Base-by-base conservation (phyloP, 2,329 filamentous ascomycete genomes). In the Nannizzia gypsea region DNA sequence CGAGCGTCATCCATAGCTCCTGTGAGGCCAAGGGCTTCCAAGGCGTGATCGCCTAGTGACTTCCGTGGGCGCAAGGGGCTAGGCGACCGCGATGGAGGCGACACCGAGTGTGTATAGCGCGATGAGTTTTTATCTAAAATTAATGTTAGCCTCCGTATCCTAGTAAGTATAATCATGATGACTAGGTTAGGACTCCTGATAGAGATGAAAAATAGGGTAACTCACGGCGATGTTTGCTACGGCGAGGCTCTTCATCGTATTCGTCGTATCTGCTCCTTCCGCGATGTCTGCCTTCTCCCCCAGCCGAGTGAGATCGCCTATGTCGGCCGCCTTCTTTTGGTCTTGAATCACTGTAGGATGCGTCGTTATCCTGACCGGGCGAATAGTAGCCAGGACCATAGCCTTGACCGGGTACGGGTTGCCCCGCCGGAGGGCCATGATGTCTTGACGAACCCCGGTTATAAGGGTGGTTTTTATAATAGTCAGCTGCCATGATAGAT, bases 21-120 rank as follows among this genome's bases (percentile, higher is more conserved):
- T 81, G 81, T 82, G 9, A 85, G 73, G 55, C 83, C 83, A n/a
- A 83, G 71, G 22, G 79, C 78, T 62, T 78, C 80, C 46, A 84
- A 73, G 8, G 81, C 75, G 61, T 76, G 71, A 65, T 78, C 76
- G 57, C 73, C 71, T n/a, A 77, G 64, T 6, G 77, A 79, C 66
- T 78, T 78, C 58, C 74, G 74, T 57, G 75, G 74, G 56, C 71
- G 50, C 3, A 54, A 28, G 26, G 50, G 50, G 26, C 50, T 54
- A 34, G 73, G 74, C 52, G 72, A 76, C 50, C 69, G 70, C 26
- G 73, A 73, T 55, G 71, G 69, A 54, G 74, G 74, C 58, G 64
- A 67, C 48, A 64, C 26, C 2, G 66, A 69, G 15, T 66, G 65
- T 52, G 67, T 65, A 44, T 66, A 61, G 26, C 66, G 70, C 63